Evolutionary conservation across 164 flowering plant genomes (phyloP).

Genomic region (Berberis thunbergii): DNA sequence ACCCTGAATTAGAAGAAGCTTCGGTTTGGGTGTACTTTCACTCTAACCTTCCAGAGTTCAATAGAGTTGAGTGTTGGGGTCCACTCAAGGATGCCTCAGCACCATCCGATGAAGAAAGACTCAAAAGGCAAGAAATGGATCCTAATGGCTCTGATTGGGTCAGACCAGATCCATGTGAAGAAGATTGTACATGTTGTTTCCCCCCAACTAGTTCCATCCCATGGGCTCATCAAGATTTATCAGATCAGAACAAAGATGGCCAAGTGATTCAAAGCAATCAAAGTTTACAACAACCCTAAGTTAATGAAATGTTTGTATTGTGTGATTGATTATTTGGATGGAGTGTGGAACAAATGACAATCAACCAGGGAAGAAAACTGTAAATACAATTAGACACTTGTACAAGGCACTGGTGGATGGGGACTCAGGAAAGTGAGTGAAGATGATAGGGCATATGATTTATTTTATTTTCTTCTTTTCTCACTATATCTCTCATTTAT

Average conservation of each 20-base stretch:
- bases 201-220: conserved; percentile 54
- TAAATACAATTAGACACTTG: too few relatives aligned
- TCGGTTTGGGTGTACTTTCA: conserved; percentile 95
- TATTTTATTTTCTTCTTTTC: too few relatives aligned
- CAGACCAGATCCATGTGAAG: conserved; percentile 46
- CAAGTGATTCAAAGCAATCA: background rate
- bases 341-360: too few relatives aligned
- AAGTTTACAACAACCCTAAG: background rate
- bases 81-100: conserved; percentile 54
- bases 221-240: conserved; percentile 30
- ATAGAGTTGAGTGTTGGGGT: conserved; percentile 85
- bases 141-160: conserved; percentile 7
- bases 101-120: conserved; percentile 14
- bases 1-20: conserved; percentile 81
- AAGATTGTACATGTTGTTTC: conserved; percentile 68
- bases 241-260: background rate
- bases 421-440: too few relatives aligned
- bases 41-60: conserved; percentile 75
- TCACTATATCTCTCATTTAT: too few relatives aligned
- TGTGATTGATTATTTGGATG: too few relatives aligned
- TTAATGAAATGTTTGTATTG: too few relatives aligned
- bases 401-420: too few relatives aligned
- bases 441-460: too few relatives aligned
- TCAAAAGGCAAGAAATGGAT: background rate
- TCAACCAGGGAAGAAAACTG: too few relatives aligned